These are phyloP conservation scores for Pyricularia sp. DNA, from an alignment of 2,329 filamentous ascomycete genomes.

Conservation along the genomic window DNA sequence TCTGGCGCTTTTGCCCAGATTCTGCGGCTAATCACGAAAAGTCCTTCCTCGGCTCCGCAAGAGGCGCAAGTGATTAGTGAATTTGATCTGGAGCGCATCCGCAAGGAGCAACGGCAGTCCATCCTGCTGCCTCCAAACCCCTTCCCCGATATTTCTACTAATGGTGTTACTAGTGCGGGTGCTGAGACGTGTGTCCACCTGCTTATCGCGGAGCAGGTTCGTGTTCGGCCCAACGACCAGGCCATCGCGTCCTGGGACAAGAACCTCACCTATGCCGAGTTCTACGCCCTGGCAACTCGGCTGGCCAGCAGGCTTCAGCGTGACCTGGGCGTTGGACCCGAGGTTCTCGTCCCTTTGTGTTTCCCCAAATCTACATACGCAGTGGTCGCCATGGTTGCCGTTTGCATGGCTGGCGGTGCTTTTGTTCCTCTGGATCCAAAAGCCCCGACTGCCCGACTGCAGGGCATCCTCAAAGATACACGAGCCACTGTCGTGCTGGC, in stretches of 20 bases:
- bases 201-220: neutral
- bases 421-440: conserved; percentile 13
- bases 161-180: neutral
- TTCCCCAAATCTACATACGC: conserved; percentile 15
- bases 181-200: neutral
- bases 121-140: neutral
- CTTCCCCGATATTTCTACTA: neutral
- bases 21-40: neutral
- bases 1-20: neutral
- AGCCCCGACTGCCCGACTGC: conserved; percentile 10
- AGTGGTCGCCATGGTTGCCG: conserved; percentile 13
- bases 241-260: conserved; percentile 21
- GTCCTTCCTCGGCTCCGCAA: neutral
- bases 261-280: conserved; percentile 18
- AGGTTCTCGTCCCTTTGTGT: conserved; percentile 11
- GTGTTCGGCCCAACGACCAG: conserved; percentile 14
- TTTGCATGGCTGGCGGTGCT: conserved; percentile 17
- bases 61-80: neutral
- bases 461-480: neutral
- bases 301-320: neutral
- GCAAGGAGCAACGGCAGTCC: neutral
- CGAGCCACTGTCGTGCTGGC: neutral
- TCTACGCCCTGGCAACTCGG: conserved; percentile 27
- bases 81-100: neutral
- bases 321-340: conserved; percentile 10